A percentile compares a stretch with the other conserved stretches of the same genome.
Conservation (phyloP, 2,329 filamentous ascomycete genomes). For the Remersonia thermophila region DNA sequence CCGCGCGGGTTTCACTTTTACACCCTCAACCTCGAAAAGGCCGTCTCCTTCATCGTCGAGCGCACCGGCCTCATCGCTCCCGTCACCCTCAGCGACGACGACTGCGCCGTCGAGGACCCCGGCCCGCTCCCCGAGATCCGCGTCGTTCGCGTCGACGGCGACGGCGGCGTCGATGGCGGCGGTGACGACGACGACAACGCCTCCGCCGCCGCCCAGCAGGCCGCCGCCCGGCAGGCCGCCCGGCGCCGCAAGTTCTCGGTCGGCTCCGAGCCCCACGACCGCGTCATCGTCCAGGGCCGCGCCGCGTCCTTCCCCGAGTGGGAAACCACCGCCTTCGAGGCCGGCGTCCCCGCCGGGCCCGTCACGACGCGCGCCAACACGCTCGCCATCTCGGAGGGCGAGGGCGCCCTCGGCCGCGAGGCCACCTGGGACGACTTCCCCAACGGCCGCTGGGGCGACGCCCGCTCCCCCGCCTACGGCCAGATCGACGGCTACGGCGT, state of each 20-base stretch:
- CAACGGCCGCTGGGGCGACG: constrained; percentile 91
- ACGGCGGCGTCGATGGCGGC: too few relatives aligned
- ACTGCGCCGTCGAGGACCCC: constrained; percentile 36
- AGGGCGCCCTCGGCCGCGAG: constrained; percentile 78
- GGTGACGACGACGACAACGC: constrained; percentile 28
- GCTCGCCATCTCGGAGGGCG: constrained; percentile 85
- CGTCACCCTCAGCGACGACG: constrained; percentile 33
- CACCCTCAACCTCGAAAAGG: constrained; percentile 91
- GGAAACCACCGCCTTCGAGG: constrained; percentile 66
- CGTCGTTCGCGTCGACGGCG: constrained; percentile 35
- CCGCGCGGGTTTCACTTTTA: constrained; percentile 92
- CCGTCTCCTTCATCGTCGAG: constrained; percentile 86
- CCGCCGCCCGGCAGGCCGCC: constrained; percentile 20
- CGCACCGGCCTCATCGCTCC: constrained; percentile 68
- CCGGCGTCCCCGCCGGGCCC: constrained; percentile 59
- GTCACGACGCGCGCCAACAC: constrained; percentile 74
- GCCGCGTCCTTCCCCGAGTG: constrained; percentile 47
- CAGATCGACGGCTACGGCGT: constrained; percentile 98
- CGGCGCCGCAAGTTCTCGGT: constrained; percentile 61
- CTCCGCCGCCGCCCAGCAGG: constrained; percentile 22
- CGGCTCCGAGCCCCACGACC: constrained; percentile 76
- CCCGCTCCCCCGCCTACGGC: constrained; percentile 83
- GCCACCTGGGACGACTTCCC: constrained; percentile 98
- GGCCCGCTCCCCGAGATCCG: constrained; percentile 33
- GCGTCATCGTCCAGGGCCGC: constrained; percentile 64